Conservation (phyloP, 2,329 filamentous ascomycete species). For the Hirsutella rhossiliensis region DNA sequence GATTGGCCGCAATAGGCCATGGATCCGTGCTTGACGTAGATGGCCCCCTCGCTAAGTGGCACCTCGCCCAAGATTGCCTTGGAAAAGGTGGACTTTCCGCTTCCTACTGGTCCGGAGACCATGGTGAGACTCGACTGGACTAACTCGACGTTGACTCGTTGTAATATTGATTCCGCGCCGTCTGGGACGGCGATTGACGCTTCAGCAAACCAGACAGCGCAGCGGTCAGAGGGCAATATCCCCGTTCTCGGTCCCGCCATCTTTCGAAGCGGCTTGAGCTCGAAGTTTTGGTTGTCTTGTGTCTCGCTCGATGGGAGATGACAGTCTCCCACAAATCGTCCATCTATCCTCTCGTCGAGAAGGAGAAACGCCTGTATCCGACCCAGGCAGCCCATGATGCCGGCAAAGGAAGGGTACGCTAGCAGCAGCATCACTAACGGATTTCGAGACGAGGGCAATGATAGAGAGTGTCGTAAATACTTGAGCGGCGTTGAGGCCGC, state of each 20-base stretch:
- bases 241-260: not conserved
- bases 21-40: constrained; percentile 1
- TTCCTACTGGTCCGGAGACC: constrained; percentile 17
- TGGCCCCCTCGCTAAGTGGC: constrained; percentile 6
- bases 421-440: constrained; percentile 3
- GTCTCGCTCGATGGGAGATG: not conserved
- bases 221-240: not conserved
- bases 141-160: constrained; percentile 1
- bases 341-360: not conserved
- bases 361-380: constrained; percentile 7
- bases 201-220: constrained; percentile 32
- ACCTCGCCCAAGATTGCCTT: constrained; percentile 18
- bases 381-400: constrained; percentile 4
- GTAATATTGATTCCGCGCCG: constrained; percentile 16
- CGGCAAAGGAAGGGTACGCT: constrained; percentile 2
- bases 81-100: constrained; percentile 16
- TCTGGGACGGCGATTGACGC: constrained; percentile 24
- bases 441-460: constrained; percentile 3
- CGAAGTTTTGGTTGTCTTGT: not conserved
- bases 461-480: constrained; percentile 6
- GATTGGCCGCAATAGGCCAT: constrained; percentile 20
- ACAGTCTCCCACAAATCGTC: not conserved
- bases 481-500: constrained; percentile 1
- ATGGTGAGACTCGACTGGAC: not conserved
- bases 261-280: not conserved